Percentiles rank a stretch among this genome's conserved stretches.
phyloP scores from a whole-genome alignment of 2,329 filamentous ascomycete genomes.

The Fusarium scirpi region DNA sequence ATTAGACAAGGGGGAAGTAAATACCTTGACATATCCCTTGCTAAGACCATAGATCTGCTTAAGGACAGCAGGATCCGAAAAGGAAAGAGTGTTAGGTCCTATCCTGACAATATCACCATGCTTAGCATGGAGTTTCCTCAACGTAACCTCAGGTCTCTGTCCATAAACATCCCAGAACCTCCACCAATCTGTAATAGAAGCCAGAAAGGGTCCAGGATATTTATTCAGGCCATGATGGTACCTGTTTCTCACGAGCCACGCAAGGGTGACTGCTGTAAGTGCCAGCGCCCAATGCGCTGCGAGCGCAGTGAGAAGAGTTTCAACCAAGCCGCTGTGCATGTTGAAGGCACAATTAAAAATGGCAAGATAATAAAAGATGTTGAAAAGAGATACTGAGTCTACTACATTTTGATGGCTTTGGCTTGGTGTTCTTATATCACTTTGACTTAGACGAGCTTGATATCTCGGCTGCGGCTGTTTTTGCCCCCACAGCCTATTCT shows the following conservation, averaged over 20 bases:
- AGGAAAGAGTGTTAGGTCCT: slow-evolving; percentile 79
- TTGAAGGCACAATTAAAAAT: slow-evolving; percentile 26
- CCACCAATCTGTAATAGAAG: slow-evolving; percentile 76
- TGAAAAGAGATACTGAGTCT: slow-evolving; percentile 1
- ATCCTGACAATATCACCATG: slow-evolving; percentile 80
- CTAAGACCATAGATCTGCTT: slow-evolving; percentile 85
- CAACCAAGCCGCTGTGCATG: slow-evolving; percentile 43
- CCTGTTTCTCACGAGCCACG: slow-evolving; percentile 40
- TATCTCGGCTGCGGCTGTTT: slow-evolving; percentile 28
- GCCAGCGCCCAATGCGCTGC: slow-evolving; percentile 39
- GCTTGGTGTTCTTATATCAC: slow-evolving; percentile 28
- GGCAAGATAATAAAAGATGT: not conserved
- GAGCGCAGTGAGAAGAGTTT: slow-evolving; percentile 32
- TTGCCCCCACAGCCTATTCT: slow-evolving; percentile 25
- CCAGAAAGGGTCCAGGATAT: slow-evolving; percentile 79
- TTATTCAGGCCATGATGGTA: slow-evolving; percentile 71
- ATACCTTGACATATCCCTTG: slow-evolving; percentile 82
- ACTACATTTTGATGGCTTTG: not conserved
- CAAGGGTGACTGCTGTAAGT: slow-evolving; percentile 9
- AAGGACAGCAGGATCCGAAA: slow-evolving; percentile 78
- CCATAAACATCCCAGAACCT: slow-evolving; percentile 76
- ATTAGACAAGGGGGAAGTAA: slow-evolving; percentile 51
- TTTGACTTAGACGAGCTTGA: slow-evolving; percentile 27
- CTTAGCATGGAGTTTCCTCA: slow-evolving; percentile 74
- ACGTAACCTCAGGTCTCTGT: slow-evolving; percentile 73